Percentiles rank a stretch among this genome's conserved stretches.
Conservation (phyloP, 805 yeast species). For the Ogataea siamensis region DNA sequence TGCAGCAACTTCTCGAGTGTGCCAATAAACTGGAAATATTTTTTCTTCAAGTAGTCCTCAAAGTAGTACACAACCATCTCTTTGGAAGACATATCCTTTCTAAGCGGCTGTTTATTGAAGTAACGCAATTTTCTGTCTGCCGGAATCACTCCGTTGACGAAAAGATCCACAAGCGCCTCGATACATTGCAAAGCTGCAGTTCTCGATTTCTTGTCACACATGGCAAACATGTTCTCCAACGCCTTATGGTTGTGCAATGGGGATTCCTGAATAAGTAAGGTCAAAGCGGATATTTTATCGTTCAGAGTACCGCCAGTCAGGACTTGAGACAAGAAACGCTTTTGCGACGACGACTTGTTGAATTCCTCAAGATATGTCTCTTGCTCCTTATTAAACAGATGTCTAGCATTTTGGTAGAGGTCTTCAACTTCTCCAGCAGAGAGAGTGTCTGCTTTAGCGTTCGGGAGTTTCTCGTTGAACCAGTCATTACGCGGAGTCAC, state of each 20-base stretch:
- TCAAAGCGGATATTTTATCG: conserved; percentile 93
- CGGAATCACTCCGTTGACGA: conserved; percentile 79
- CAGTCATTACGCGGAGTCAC: conserved; percentile 70
- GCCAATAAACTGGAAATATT: conserved; percentile 72
- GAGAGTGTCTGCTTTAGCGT: conserved; percentile 32
- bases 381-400: conserved; percentile 67
- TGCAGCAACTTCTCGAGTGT: conserved; percentile 78
- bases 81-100: conserved; percentile 43
- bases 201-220: conserved; percentile 88
- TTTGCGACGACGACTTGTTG: conserved; percentile 73
- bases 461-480: conserved; percentile 49
- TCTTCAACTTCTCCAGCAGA: conserved; percentile 57
- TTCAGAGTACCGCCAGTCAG: conserved; percentile 88
- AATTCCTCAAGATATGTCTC: conserved; percentile 67
- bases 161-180: conserved; percentile 84
- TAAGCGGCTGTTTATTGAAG: conserved; percentile 73
- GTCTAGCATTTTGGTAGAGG: conserved; percentile 64
- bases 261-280: conserved; percentile 90
- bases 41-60: conserved; percentile 83
- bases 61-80: conserved; percentile 75
- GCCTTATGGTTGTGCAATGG: conserved; percentile 88
- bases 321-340: conserved; percentile 83
- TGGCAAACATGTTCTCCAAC: conserved; percentile 69
- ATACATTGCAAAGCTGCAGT: conserved; percentile 90
- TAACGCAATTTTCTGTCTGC: conserved; percentile 79